These are phyloP conservation scores for Tulasnella sp. DNA, from an alignment of 768 basidiomycete genomes.

Conservation along the genomic window DNA sequence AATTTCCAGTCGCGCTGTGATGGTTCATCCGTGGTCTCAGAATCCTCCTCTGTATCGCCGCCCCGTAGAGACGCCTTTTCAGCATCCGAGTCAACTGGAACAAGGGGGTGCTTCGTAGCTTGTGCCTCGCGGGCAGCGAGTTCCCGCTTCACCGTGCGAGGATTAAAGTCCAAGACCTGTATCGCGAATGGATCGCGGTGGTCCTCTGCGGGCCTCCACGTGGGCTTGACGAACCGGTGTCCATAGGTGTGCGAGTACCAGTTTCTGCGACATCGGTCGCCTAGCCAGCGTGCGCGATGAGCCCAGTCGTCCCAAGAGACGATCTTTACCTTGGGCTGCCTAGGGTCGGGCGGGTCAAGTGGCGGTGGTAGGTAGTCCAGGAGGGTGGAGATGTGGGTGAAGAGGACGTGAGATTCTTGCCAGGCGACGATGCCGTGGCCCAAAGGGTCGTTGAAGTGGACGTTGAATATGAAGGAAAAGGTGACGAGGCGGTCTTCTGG, in stretches of 20 bases:
- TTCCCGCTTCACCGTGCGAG: not conserved
- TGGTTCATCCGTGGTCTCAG: not conserved
- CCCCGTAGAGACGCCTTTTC: not conserved
- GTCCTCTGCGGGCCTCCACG: not conserved
- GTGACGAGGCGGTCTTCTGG: slow-evolving; percentile 8
- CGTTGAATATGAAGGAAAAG: slow-evolving; percentile 16
- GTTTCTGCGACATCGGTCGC: slow-evolving; percentile 5
- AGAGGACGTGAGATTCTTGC: slow-evolving; percentile 6
- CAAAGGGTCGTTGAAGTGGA: not conserved
- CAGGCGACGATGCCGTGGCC: slow-evolving; percentile 9
- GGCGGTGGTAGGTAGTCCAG: not conserved
- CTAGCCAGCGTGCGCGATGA: slow-evolving; percentile 5
- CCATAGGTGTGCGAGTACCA: slow-evolving; percentile 16
- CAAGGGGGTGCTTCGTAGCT: not conserved
- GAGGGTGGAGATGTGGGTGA: slow-evolving; percentile 9
- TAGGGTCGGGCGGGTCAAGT: not conserved
- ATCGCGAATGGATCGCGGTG: slow-evolving; percentile 4
- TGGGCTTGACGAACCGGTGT: slow-evolving; percentile 9
- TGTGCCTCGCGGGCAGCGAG: not conserved
- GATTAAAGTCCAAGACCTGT: slow-evolving; percentile 15
- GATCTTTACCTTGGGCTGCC: not conserved
- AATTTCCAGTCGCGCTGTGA: not conserved
- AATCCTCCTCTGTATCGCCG: not conserved
- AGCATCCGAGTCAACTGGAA: not conserved
- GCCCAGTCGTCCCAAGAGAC: slow-evolving; percentile 10